phyloP scores from a whole-genome alignment of 345 rosid species.

The Syzygium aqueum region DNA sequence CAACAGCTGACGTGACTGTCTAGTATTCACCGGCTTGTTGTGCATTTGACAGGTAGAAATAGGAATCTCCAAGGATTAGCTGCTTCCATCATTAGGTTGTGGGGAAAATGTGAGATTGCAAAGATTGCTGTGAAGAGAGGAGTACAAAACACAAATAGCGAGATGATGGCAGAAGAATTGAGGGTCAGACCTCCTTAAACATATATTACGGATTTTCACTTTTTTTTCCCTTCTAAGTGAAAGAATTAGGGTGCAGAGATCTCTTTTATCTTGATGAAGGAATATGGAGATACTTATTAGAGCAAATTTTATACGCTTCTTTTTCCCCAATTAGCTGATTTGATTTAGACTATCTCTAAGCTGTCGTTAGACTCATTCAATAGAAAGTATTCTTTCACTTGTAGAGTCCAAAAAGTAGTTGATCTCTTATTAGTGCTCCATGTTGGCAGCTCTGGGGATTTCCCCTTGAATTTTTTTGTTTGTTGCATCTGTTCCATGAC shows the following conservation, averaged over 20 bases:
- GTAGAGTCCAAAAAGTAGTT: not conserved
- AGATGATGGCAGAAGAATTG: constrained; percentile 82
- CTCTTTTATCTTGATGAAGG: not conserved
- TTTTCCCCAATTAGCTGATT: not conserved
- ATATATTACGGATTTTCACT: not conserved
- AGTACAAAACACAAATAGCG: constrained; percentile 64
- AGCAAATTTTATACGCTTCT: not conserved
- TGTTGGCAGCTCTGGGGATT: not conserved
- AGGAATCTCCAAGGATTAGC: constrained; percentile 87
- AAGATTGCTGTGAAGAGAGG: constrained; percentile 96
- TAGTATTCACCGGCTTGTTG: not conserved
- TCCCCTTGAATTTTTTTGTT: not conserved
- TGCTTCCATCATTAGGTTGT: constrained; percentile 68
- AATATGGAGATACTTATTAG: not conserved
- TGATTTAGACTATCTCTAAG: not conserved
- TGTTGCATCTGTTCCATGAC: not conserved
- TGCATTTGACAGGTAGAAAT: constrained; percentile 57
- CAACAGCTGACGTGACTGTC: not conserved
- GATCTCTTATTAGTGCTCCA: not conserved
- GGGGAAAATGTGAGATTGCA: constrained; percentile 96
- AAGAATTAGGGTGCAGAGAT: not conserved
- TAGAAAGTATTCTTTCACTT: not conserved
- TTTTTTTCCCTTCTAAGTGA: not conserved
- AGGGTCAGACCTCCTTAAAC: constrained; percentile 36
- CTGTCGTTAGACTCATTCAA: not conserved